Evolutionary conservation across 148 eudicot species (phyloP), one percentile per base, ranked within the genome.

Genomic region (Heliamphora exappendiculata): DNA sequence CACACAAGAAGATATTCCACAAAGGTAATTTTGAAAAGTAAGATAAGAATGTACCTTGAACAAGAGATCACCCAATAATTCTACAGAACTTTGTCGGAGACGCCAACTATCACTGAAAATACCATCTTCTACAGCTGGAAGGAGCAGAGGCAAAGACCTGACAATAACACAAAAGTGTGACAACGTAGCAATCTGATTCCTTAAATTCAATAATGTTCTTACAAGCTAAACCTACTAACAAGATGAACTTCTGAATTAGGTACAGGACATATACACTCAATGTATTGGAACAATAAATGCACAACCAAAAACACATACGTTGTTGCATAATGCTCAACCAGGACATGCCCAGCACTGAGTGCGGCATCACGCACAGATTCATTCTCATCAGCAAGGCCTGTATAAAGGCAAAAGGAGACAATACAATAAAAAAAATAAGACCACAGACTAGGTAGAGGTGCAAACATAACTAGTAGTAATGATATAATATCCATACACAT

Each of bases 121-220:
- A 69, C 98, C 98, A 81, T 95, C 98, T 85, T 95, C 98, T n/a
- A 95, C 97, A 78, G 97, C 98, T 57, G 98, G 98, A 86, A 95
- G 98, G 58, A 95, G 92, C 84, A 95, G 81, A 51, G 93, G 98
- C 80, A 95, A 76, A 47, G 98, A 95, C 84, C 98, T 95, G 88
- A 65, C 57, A 78, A 24, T 37, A 29, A 58, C 2, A 33, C 44
- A 34, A 54, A 68, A 4, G 69, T 17, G 66, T 51, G 13, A 45
- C 20, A 16, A 51, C 37, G 51, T 36, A 50, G 24, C 19, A 59
- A 74, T 26, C 41, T n/a, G 37, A 22, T 73, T 73, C 5, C 8
- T 16, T 19, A 42, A 74, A 41, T 68, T 68, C 34, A 37, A 55
- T 8, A n/a, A 73, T 34, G 41, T 42, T 13, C 51, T 29, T 33